phyloP scores from a whole-genome alignment of 1,139 yeast genomes.

The Magnusiomyces ingens region DNA sequence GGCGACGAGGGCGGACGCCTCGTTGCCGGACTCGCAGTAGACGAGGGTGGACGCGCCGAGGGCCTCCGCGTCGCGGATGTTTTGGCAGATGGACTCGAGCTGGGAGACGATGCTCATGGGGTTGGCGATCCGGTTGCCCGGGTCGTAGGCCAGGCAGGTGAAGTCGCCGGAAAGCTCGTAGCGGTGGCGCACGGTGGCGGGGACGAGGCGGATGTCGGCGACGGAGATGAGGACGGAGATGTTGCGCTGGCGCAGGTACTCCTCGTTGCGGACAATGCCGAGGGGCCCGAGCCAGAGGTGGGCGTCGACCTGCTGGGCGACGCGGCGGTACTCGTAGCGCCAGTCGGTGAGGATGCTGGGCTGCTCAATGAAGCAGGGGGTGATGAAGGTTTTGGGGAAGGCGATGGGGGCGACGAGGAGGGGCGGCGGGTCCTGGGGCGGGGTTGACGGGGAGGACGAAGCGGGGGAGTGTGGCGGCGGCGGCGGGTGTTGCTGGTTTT shows the following conservation, averaged over 20 bases:
- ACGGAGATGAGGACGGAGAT: conserved; percentile 25
- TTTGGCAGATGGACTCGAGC: conserved; percentile 17
- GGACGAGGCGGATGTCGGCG: conserved; percentile 4
- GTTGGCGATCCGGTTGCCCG: conserved; percentile 17
- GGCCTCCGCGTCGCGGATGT: conserved; percentile 16
- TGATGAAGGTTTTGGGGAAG: conserved; percentile 24
- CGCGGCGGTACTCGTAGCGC: conserved; percentile 27
- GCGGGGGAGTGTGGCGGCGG: no score
- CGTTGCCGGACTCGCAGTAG: conserved; percentile 34
- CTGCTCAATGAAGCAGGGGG: conserved; percentile 26
- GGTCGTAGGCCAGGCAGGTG: conserved; percentile 16
- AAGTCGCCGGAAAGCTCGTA: conserved; percentile 14
- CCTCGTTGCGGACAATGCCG: conserved; percentile 22
- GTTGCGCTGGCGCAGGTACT: conserved; percentile 22
- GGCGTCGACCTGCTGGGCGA: conserved; percentile 20
- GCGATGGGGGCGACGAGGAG: conserved; percentile 1
- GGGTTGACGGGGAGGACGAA: background rate
- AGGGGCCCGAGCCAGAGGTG: conserved; percentile 32
- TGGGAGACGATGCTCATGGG: conserved; percentile 19
- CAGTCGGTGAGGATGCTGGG: conserved; percentile 25
- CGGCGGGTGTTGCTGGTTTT: no score
- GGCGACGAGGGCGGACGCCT: conserved; percentile 28
- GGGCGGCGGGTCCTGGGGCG: background rate
- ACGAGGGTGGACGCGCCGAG: conserved; percentile 21
- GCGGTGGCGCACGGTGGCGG: conserved; percentile 15